A percentile compares a stretch with the other conserved stretches of the same genome.
These are phyloP conservation scores for Tetragonia tetragonoides DNA, from an alignment of 148 eudicot genomes.

Conservation along the genomic window DNA sequence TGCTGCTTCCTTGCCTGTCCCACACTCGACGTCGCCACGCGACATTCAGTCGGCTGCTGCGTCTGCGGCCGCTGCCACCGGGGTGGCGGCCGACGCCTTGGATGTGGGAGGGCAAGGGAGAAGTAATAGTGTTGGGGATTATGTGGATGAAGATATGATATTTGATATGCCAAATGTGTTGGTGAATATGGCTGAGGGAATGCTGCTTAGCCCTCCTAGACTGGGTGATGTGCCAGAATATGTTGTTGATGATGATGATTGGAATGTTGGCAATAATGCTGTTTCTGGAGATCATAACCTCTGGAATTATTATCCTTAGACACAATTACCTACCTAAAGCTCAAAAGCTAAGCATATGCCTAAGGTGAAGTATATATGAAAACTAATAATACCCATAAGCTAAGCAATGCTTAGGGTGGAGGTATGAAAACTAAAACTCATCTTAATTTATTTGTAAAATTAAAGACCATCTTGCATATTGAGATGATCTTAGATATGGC, in stretches of 20 bases:
- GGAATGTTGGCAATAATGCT: not conserved
- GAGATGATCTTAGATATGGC: no score
- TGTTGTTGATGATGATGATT: conserved; percentile 19
- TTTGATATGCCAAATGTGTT: conserved; percentile 83
- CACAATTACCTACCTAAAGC: not conserved
- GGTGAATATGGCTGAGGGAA: conserved; percentile 66
- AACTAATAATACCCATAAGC: no score
- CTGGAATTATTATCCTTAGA: conserved; percentile 51
- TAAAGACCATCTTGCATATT: no score
- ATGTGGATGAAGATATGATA: conserved; percentile 65
- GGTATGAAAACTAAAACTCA: no score
- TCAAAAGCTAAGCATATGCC: not conserved
- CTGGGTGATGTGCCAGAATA: conserved; percentile 10
- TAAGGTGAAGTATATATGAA: not conserved
- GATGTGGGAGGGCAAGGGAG: conserved; percentile 33
- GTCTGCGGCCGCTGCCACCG: conserved; percentile 61
- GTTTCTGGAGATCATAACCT: conserved; percentile 29
- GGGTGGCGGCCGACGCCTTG: conserved; percentile 47
- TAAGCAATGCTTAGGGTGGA: no score
- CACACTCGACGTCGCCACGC: conserved; percentile 14
- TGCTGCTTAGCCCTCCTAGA: conserved; percentile 78
- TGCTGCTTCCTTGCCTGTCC: conserved; percentile 13
- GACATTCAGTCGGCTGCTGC: conserved; percentile 39
- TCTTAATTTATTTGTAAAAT: no score
- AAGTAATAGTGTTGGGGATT: not conserved